Conservation (phyloP, 2,329 filamentous ascomycete genomes). For the Exutisphaerella laricina region DNA sequence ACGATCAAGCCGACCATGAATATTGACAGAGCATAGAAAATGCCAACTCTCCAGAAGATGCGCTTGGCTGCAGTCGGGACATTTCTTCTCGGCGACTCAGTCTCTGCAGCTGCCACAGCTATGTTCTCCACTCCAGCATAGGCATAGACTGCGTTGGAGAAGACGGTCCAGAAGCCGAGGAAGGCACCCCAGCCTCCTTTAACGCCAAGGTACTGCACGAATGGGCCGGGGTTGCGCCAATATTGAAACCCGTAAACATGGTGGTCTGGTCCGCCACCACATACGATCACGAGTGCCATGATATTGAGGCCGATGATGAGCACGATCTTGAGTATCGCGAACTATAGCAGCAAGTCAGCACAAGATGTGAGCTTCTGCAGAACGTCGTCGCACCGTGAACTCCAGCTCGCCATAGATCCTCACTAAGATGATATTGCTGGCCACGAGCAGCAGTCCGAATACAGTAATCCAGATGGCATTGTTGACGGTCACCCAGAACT, state of each 20-base stretch:
- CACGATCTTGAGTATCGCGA: constrained; percentile 42
- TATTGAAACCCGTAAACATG: constrained; percentile 30
- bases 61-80: constrained; percentile 17
- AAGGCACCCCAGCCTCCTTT: constrained; percentile 18
- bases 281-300: constrained; percentile 12
- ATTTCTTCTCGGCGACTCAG: constrained; percentile 13
- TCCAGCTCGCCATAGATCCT: constrained; percentile 44
- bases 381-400: constrained; percentile 24
- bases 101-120: constrained; percentile 17
- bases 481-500: constrained; percentile 23
- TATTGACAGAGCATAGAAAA: constrained; percentile 34
- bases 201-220: constrained; percentile 15
- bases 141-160: constrained; percentile 14
- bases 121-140: constrained; percentile 14
- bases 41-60: constrained; percentile 11
- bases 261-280: constrained; percentile 37
- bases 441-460: constrained; percentile 14
- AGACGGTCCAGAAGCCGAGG: constrained; percentile 15
- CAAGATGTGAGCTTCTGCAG: background rate
- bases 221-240: constrained; percentile 17
- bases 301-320: constrained; percentile 38
- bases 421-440: constrained; percentile 20
- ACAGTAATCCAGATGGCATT: constrained; percentile 23
- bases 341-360: constrained; percentile 25
- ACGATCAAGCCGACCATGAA: constrained; percentile 29